phyloP scores from a whole-genome alignment of 2,329 filamentous ascomycete genomes.

The Talaromyces sp. region DNA sequence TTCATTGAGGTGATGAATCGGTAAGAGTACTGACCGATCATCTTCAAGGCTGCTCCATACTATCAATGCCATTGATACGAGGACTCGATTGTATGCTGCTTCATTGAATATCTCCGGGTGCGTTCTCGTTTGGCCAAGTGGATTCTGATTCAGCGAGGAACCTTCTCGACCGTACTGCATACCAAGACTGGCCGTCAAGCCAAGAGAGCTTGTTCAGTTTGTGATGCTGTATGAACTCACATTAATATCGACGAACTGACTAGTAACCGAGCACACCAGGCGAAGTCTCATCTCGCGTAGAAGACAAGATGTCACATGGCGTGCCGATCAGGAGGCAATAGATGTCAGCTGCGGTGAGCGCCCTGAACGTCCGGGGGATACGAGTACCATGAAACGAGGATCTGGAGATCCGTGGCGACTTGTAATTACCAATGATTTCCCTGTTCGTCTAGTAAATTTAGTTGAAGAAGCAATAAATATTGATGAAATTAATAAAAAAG shows the following conservation, averaged over 20 bases:
- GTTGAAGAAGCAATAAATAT: slow-evolving; percentile 1
- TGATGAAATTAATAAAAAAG: not conserved
- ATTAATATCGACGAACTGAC: not conserved
- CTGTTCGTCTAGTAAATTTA: not conserved
- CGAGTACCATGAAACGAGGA: not conserved
- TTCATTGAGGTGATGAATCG: not conserved
- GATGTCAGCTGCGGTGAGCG: not conserved
- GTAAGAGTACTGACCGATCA: no score
- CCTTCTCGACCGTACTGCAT: not conserved
- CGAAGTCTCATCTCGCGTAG: not conserved
- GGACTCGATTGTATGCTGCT: not conserved
- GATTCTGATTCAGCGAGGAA: not conserved
- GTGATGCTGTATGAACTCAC: not conserved
- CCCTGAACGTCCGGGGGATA: not conserved
- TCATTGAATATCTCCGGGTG: not conserved
- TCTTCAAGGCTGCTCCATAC: not conserved
- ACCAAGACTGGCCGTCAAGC: not conserved
- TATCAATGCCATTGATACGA: not conserved
- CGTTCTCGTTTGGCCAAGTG: not conserved
- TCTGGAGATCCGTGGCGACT: not conserved
- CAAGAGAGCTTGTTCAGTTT: not conserved
- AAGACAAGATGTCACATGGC: not conserved
- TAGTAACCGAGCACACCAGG: not conserved
- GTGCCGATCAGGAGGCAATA: not conserved
- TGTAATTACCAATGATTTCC: not conserved